phyloP scores from a whole-genome alignment of 208 protist genomes.

The Acanthamoeba healyi region DNA sequence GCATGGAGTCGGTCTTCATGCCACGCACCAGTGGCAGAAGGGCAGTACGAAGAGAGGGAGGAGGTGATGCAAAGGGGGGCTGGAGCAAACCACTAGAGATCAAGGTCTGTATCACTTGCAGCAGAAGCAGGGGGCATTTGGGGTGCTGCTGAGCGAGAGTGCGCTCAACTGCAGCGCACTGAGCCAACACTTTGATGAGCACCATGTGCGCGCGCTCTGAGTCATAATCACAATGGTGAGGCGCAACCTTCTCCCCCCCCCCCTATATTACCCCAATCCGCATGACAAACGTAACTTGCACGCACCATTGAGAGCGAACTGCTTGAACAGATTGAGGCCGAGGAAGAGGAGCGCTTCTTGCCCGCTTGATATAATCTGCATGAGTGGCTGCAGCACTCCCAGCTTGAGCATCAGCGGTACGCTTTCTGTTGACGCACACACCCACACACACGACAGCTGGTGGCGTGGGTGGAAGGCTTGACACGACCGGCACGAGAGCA shows the following conservation, averaged over 20 bases:
- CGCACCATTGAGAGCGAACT: neutral
- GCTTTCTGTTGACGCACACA: too few species aligned
- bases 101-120: neutral
- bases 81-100: neutral
- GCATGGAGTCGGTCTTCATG: too few species aligned
- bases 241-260: too few species aligned
- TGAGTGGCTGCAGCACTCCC: neutral
- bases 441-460: too few species aligned
- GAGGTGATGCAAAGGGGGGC: too few species aligned
- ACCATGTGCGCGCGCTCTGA: neutral
- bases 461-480: too few species aligned
- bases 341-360: neutral
- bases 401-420: constrained; percentile 21
- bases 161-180: neutral
- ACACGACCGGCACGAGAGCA: neutral
- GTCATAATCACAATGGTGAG: too few species aligned
- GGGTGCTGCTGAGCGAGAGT: neutral
- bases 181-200: neutral
- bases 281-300: too few species aligned
- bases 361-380: neutral
- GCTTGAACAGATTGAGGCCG: constrained; percentile 12
- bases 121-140: neutral
- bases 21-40: neutral
- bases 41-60: neutral
- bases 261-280: too few species aligned